Percentiles rank a stretch among this genome's conserved stretches.
phyloP scores from a whole-genome alignment of 352 stramenopile species.

The Phytophthora colocasiae region DNA sequence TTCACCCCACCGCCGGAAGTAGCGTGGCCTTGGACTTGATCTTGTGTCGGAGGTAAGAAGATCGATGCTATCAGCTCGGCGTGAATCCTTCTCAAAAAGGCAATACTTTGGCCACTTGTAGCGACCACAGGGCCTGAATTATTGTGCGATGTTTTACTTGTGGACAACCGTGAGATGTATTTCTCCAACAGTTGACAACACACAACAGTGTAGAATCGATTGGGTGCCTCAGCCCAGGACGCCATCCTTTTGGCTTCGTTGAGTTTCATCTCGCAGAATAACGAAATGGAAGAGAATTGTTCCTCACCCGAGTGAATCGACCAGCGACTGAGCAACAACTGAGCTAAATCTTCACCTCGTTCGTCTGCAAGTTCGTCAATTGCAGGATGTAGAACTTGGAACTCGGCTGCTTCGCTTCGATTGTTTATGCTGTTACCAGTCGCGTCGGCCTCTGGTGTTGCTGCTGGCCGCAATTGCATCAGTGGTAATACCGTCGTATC shows the following conservation, averaged over 20 bases:
- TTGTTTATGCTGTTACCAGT: constrained; percentile 18
- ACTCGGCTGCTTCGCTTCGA: constrained; percentile 39
- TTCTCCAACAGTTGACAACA: constrained; percentile 76
- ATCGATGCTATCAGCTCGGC: constrained; percentile 60
- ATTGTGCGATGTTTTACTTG: constrained; percentile 16
- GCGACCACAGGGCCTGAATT: constrained; percentile 8
- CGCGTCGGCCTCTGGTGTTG: constrained; percentile 1
- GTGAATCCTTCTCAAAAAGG: constrained; percentile 62
- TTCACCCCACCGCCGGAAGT: constrained; percentile 10
- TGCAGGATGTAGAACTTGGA: constrained; percentile 63
- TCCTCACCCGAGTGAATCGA: constrained; percentile 63
- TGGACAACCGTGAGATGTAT: constrained; percentile 50
- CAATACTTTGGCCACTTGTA: constrained; percentile 44
- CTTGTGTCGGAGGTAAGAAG: constrained; percentile 46
- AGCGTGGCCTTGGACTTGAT: constrained; percentile 25
- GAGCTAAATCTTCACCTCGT: constrained; percentile 58
- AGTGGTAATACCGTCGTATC: constrained; percentile 45
- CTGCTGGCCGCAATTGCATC: constrained; percentile 42
- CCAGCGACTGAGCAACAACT: constrained; percentile 73
- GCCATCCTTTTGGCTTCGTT: constrained; percentile 80
- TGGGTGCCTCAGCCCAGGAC: constrained; percentile 72
- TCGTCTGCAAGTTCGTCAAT: constrained; percentile 62
- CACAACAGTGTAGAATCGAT: constrained; percentile 77
- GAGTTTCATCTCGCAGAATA: constrained; percentile 86
- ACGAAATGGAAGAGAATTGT: constrained; percentile 64